These are phyloP conservation scores for Ormosia emarginata DNA, from an alignment of 306 rosid species.

Conservation along the genomic window DNA sequence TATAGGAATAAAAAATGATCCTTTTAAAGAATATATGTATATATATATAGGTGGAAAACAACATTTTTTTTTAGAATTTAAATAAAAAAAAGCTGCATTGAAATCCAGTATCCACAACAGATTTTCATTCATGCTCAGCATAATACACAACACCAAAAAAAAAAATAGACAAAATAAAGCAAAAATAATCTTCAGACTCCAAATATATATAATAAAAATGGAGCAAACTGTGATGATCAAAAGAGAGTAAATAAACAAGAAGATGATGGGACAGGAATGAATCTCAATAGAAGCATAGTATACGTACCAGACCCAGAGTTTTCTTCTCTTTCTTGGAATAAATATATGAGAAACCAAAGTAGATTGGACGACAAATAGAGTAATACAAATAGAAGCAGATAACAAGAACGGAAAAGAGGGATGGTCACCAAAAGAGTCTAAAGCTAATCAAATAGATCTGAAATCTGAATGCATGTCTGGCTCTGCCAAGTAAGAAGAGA, in stretches of 20 bases:
- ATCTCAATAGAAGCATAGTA: constrained; percentile 14
- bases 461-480: constrained; percentile 17
- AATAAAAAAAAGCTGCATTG: too few species aligned
- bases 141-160: not conserved
- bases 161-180: not conserved
- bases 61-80: not conserved
- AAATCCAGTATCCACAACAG: not conserved
- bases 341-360: constrained; percentile 2
- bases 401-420: not conserved
- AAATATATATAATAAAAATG: not conserved
- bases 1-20: not conserved
- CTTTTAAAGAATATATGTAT: not conserved
- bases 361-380: constrained; percentile 20
- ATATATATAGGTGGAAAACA: not conserved
- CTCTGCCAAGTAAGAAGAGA: constrained; percentile 29
- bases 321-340: not conserved
- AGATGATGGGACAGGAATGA: constrained; percentile 9
- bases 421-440: not conserved
- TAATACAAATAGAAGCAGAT: constrained; percentile 20
- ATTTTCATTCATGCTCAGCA: not conserved
- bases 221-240: not conserved
- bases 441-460: constrained; percentile 25
- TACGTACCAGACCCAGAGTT: constrained; percentile 8
- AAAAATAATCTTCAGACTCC: not conserved
- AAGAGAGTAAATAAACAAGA: not conserved